A percentile compares a stretch with the other conserved stretches of the same genome.
These are phyloP conservation scores for Salix exigua DNA, from an alignment of 345 rosid genomes.

Conservation along the genomic window DNA sequence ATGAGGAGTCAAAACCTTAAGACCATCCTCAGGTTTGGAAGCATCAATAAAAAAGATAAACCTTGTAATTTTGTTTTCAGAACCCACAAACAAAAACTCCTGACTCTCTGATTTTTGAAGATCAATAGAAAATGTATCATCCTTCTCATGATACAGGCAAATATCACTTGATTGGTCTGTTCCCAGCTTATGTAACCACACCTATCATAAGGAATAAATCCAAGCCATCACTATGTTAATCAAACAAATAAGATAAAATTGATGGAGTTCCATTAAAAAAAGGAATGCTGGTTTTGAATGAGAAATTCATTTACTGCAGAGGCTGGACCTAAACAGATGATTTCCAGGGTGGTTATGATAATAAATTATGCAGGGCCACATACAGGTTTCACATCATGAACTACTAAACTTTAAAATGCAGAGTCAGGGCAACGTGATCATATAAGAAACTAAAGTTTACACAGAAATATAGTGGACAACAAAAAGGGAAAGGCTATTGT, in stretches of 20 bases:
- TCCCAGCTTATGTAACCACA: slow-evolving; percentile 86
- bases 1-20: slow-evolving; percentile 69
- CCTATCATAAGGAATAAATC: slow-evolving; percentile 40
- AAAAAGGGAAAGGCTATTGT: background rate
- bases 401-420: no score
- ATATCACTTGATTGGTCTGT: slow-evolving; percentile 62
- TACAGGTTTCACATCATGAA: no score
- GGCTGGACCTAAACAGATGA: no score
- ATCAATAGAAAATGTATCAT: slow-evolving; percentile 72
- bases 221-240: background rate
- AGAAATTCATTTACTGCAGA: background rate
- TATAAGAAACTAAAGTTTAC: no score
- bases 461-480: no score
- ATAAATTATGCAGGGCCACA: no score
- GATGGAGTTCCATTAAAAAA: background rate
- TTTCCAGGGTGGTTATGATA: no score
- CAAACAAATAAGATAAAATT: background rate
- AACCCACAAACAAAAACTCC: slow-evolving; percentile 59
- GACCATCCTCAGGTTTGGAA: slow-evolving; percentile 64
- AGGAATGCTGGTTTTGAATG: background rate
- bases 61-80: slow-evolving; percentile 72
- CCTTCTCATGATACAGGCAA: slow-evolving; percentile 86
- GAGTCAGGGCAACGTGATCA: no score
- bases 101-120: slow-evolving; percentile 75
- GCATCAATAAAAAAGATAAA: slow-evolving; percentile 60